Conservation (phyloP, 106 monocot species). For the Posidonia australis region DNA sequence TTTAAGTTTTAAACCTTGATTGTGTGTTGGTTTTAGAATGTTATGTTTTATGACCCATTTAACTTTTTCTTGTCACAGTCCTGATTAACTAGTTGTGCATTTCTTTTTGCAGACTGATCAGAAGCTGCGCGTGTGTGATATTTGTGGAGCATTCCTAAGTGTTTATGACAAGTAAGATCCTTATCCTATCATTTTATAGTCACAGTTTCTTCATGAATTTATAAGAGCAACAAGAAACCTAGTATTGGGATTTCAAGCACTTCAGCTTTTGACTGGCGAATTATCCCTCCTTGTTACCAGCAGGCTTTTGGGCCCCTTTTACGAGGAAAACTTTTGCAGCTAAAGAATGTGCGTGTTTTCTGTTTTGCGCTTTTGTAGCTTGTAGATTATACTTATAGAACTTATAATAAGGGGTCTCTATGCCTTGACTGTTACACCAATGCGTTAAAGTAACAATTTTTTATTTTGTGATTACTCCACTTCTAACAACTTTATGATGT, state of each 20-base stretch:
- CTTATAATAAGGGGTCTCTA: constrained; percentile 4
- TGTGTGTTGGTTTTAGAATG: too few relatives aligned
- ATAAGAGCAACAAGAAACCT: constrained; percentile 2
- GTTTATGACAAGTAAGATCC: constrained; percentile 85
- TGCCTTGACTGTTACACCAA: background rate
- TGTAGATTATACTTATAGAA: constrained; percentile 29
- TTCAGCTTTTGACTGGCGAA: constrained; percentile 47
- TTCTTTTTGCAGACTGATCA: constrained; percentile 85
- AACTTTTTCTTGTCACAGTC: too few relatives aligned
- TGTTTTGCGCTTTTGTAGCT: constrained; percentile 20
- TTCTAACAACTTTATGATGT: constrained; percentile 17
- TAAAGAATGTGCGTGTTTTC: constrained; percentile 91
- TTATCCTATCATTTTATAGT: constrained; percentile 5
- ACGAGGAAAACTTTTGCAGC: constrained; percentile 86
- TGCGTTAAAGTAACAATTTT: background rate
- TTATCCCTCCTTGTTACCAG: constrained; percentile 76
- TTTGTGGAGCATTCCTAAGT: constrained; percentile 96
- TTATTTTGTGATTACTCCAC: constrained; percentile 4
- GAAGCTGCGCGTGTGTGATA: constrained; percentile 86
- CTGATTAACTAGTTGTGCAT: too few relatives aligned
- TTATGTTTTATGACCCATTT: background rate
- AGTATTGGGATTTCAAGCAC: constrained; percentile 28
- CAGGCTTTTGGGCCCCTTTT: constrained; percentile 84
- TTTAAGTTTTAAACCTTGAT: too few relatives aligned
- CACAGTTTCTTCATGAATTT: background rate